Conservation (phyloP, 2,329 filamentous ascomycete genomes). For the Eutypella sp. region DNA sequence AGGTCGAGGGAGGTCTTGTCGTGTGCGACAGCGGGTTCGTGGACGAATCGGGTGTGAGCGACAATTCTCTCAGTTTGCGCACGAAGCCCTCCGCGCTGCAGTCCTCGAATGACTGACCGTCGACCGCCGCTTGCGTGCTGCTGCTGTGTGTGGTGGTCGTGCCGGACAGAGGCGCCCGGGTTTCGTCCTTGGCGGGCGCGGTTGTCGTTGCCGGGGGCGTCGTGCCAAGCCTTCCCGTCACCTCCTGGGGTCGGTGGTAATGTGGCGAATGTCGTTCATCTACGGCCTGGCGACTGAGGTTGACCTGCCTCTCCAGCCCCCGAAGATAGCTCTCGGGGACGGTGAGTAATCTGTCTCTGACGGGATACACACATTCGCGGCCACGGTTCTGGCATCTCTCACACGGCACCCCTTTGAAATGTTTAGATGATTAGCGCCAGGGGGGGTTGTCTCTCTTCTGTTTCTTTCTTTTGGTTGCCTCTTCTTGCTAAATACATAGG, state of each 20-base stretch:
- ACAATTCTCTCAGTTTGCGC: constrained; percentile 8
- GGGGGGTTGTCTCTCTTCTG: too few relatives aligned
- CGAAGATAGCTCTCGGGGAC: constrained; percentile 12
- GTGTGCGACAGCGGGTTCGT: neutral
- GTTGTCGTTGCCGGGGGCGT: too few relatives aligned
- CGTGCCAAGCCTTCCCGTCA: too few relatives aligned
- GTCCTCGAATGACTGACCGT: constrained; percentile 6
- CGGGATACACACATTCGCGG: constrained; percentile 9
- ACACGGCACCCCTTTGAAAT: constrained; percentile 3
- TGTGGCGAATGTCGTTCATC: neutral
- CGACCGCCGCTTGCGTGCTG: neutral
- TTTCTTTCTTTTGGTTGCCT: neutral
- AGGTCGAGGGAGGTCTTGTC: neutral
- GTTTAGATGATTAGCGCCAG: too few relatives aligned
- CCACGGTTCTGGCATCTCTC: constrained; percentile 3
- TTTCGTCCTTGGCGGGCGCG: neutral
- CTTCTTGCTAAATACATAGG: neutral
- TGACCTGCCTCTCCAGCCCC: constrained; percentile 6
- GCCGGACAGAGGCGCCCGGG: neutral
- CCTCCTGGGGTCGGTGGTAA: too few relatives aligned
- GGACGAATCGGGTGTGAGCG: neutral
- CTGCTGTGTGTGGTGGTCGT: too few relatives aligned
- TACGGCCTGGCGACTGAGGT: neutral
- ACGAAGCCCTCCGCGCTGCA: constrained; percentile 12
- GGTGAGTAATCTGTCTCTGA: constrained; percentile 6